Conservation (phyloP, 1,284 basidiomycete genomes). For the Rhodotorula glutinis region DNA sequence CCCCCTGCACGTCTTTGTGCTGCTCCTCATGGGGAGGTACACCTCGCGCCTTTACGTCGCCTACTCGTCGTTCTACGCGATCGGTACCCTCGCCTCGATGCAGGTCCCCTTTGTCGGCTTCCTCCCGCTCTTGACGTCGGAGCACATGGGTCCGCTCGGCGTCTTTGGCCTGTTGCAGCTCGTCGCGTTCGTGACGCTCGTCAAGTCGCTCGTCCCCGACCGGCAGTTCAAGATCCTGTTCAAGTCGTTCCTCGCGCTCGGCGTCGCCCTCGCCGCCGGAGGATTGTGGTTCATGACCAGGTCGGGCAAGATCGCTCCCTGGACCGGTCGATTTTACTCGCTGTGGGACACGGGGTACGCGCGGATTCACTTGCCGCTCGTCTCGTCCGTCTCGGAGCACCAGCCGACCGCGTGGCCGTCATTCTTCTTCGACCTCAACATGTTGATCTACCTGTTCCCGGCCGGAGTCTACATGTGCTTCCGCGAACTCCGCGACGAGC, state of each 20-base stretch:
- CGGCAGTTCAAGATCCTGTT: constrained; percentile 88
- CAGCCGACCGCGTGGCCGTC: constrained; percentile 99
- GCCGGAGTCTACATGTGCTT: constrained; percentile 93
- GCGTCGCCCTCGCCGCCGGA: constrained; percentile 59
- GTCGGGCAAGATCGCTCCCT: constrained; percentile 94
- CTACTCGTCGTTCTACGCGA: constrained; percentile 96
- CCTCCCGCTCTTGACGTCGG: constrained; percentile 94
- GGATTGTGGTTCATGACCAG: constrained; percentile 63
- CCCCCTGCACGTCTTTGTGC: constrained; percentile 85
- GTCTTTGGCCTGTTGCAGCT: constrained; percentile 98
- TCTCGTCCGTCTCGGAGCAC: constrained; percentile 99
- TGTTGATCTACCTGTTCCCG: constrained; percentile 97
- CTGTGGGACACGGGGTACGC: constrained; percentile 99
- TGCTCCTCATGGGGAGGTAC: constrained; percentile 96
- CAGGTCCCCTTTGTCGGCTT: constrained; percentile 99
- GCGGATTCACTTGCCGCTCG: constrained; percentile 58
- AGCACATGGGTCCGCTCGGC: constrained; percentile 98
- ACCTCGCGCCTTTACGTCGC: constrained; percentile 87
- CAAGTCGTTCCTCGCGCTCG: constrained; percentile 61
- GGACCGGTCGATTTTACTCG: constrained; percentile 99
- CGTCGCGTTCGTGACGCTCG: constrained; percentile 86
- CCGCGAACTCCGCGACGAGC: constrained; percentile 90
- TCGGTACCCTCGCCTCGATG: constrained; percentile 96
- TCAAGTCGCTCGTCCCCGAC: constrained; percentile 82
- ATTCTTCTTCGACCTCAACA: constrained; percentile 98